These are phyloP conservation scores for Tetrapisispora nanseiensis DNA, from an alignment of 805 yeast genomes.

Conservation along the genomic window DNA sequence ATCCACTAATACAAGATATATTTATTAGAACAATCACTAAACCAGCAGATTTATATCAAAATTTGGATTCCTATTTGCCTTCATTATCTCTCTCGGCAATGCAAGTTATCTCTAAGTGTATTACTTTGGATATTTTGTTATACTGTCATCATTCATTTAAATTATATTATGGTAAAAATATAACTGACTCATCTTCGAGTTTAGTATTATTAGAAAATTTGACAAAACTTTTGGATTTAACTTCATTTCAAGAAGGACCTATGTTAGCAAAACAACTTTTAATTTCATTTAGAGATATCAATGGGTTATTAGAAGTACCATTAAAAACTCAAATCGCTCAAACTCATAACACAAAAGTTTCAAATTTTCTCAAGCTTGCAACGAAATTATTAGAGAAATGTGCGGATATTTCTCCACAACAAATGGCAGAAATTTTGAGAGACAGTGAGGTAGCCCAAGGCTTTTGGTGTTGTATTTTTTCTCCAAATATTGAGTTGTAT, in stretches of 20 bases:
- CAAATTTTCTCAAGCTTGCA: slow-evolving; percentile 23
- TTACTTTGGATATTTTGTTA: slow-evolving; percentile 39
- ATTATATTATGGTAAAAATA: slow-evolving; percentile 24
- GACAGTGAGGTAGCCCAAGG: slow-evolving; percentile 44
- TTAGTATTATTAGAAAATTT: slow-evolving; percentile 26
- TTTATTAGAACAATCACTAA: slow-evolving; percentile 26
- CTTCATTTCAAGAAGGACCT: slow-evolving; percentile 27
- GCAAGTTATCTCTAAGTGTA: slow-evolving; percentile 32
- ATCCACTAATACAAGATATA: slow-evolving; percentile 27
- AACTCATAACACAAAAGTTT: slow-evolving; percentile 22
- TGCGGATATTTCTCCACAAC: slow-evolving; percentile 31
- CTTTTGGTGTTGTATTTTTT: slow-evolving; percentile 65
- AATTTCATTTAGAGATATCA: slow-evolving; percentile 24
- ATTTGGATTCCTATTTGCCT: slow-evolving; percentile 20
- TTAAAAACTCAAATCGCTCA: slow-evolving; percentile 11
- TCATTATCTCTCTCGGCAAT: slow-evolving; percentile 30
- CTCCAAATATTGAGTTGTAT: slow-evolving; percentile 47
- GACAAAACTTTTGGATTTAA: slow-evolving; percentile 16
- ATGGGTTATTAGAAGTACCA: slow-evolving; percentile 24
- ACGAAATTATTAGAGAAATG: slow-evolving; percentile 32
- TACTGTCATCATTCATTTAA: slow-evolving; percentile 34
- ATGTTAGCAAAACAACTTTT: slow-evolving; percentile 23
- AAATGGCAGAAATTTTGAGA: slow-evolving; percentile 32
- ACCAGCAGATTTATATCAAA: slow-evolving; percentile 24
- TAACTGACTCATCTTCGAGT: slow-evolving; percentile 25